Base-by-base conservation (phyloP, 2,329 filamentous ascomycete species). In the Penicillium brasilianum region DNA sequence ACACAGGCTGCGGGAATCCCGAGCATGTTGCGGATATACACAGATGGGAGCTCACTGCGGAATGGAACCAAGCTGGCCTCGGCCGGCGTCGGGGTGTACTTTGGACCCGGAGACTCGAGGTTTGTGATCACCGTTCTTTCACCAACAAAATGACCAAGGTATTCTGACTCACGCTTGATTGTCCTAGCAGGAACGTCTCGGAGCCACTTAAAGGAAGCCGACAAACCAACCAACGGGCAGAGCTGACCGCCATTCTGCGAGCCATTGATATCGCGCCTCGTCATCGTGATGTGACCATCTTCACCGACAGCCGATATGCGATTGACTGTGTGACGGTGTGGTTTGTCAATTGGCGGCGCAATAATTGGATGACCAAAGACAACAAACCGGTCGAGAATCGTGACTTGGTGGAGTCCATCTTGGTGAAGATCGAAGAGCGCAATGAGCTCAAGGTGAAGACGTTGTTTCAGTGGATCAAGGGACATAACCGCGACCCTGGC, bases 181-280 rank as follows among this genome's bases (percentile, higher is more conserved):
- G 56, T 64, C 64, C 69, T 55, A 73, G 76, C 70, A 88, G 87
- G 67, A 90, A 90, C 70, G 78, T 96, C 25, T 91, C 91, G 13
- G 93, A 96, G 77, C 87, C 88, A 4, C 85, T 97, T 2, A 78
- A 83, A 55, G 92, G 92, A 54, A 81, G 84, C 16, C 82, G 84
- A 10, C 95, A 98, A 78, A 98, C 95, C 0, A 99, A 99, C 74
- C 92, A 98, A 76, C 90, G 95, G 3, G 95, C 94, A n/a, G 95
- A 99, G 79, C 82, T 99, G 60, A 93, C 91, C 25, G 95, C 93
- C 8, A 90, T 98, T 64, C 82, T 91, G 32, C 90, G 93, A 59
- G 93, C 93, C 0, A 83, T 98, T 22, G 88, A 97, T 71, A 85
- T 89, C 49, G 87, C 89, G 1, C 88, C 91, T 0, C 78, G 85